Evolutionary conservation across 2,329 filamentous ascomycete genomes (phyloP), one percentile per base, ranked within the genome.

Genomic region (Huntiella bhutanensis): DNA sequence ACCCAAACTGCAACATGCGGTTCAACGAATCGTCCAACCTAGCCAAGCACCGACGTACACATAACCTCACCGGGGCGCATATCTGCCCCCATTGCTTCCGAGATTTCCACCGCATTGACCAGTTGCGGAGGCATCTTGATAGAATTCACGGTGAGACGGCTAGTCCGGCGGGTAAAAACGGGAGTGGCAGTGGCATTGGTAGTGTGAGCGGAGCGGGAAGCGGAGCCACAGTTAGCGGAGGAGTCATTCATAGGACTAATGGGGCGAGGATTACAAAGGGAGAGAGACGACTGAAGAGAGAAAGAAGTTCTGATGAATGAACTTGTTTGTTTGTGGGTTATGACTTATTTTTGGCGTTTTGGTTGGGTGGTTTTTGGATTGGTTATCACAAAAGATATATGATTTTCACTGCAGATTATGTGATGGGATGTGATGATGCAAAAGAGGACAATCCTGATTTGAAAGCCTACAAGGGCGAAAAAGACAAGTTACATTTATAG

Each of bases 1-100:
- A 69, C 22, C 49, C 49, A 10, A 45, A 45, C 15, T 80, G 76
- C 52, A 65, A 64, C 40, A 75, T 73, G 54, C 60, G 60, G 7
- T 80, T 80, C 55, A 68, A 71, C 50, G 75, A 80, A 56, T 79
- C 75, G 0, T 79, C 75, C 3, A 80, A 80, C 53, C 60, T 80
- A 13, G 73, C 75, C 43, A 80, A 80, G 53, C 76, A 80, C 55
- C 68, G 70, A 43, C 72, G 74, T 51, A 80, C 68, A 5, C 75
- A 80, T 53, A 68, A 69, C 11, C 60, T 66, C 33, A 67, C 66
- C 47, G 70, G 70, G 4, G 62, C 64, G 33, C 68, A 69, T 54
- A 60, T 62, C 17, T 79, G 75, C 39, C 57, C 62, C 2, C 61
- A 67, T 36, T 80, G 76, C 50, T 61, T 62, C 11, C 73, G 70